Evolutionary conservation across 176 grass and related monocot genomes (phyloP).

Genomic region (Panicum miliaceum): DNA sequence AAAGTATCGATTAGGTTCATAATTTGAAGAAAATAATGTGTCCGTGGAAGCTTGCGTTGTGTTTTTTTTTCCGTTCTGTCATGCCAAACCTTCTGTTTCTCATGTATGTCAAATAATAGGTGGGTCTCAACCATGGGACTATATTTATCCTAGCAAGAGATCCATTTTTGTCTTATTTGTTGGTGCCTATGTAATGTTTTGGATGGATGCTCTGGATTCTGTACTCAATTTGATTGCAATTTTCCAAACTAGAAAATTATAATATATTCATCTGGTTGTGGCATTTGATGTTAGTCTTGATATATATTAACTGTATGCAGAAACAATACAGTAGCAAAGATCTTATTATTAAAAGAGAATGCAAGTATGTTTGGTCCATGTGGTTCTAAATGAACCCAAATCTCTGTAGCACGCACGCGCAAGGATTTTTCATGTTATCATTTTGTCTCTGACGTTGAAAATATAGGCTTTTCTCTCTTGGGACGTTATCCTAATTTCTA

Average conservation of each 20-base stretch:
- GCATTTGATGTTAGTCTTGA: background rate
- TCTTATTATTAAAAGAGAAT: too few relatives aligned
- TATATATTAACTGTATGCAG: background rate
- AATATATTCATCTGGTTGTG: background rate
- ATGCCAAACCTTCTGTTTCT: background rate
- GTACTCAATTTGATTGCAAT: background rate
- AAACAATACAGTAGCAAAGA: background rate
- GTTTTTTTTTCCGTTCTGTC: background rate
- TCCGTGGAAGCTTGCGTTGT: background rate
- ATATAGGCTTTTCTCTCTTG: too few relatives aligned
- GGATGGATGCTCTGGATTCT: background rate
- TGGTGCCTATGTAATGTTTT: background rate
- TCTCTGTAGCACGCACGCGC: too few relatives aligned
- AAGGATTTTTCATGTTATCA: too few relatives aligned
- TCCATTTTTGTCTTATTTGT: background rate
- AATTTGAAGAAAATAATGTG: background rate
- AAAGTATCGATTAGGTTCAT: background rate
- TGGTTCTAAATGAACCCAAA: too few relatives aligned
- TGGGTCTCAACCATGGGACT: too few relatives aligned
- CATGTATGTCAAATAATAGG: too few relatives aligned
- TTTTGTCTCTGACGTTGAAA: too few relatives aligned
- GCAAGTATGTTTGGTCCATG: too few relatives aligned
- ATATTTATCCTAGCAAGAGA: background rate
- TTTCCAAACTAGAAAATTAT: background rate
- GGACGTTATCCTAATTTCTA: too few relatives aligned